Base-by-base conservation (phyloP, 2,329 filamentous ascomycete genomes). In the Ceratocystis papillata region DNA sequence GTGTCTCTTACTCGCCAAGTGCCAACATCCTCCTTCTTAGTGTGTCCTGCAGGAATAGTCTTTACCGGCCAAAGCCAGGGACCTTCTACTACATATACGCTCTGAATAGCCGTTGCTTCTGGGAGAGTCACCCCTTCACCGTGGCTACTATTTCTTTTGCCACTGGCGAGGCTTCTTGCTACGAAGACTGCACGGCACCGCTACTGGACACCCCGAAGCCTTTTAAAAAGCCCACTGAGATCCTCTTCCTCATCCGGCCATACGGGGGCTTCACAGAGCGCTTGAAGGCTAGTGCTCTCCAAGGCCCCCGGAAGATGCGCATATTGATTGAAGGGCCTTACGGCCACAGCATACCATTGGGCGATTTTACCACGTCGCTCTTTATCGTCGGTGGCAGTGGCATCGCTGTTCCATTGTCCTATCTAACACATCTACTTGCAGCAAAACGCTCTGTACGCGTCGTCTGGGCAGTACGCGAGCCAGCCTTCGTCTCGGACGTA, bases 81-180 rank as follows among this genome's bases (percentile, higher is more conserved):
- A 79, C 77, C 0, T 79, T 75, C 69, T 80, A 78, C 69, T 80
- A 79, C 65, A 69, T 81, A 0, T 76, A 77, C 61, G 72, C 78
- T 5, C 73, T 80, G 3, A 73, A 76, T 61, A 74, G 74, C 25
- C 65, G 71, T 12, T 70, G 73, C 0, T 75, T 75, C 63, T 81
- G 79, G 79, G 78, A 81, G 67, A 80, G 77, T 67, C 79, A 81
- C 57, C 79, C 79, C 0, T 81, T 81, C 63, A 80, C 79, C 0
- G 75, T 80, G 10, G 77, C 77, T 0, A 72, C 71, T 7, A 69
- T 74, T 1, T 33, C 66, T n/a, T 22, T 15, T 57, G 53, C 53
- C 4, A 17, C 53, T 28, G 28, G 12, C 53, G 10, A 30, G 12
- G 28, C 28, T 30, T 59, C 53, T 33, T 53, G 37, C 66, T 2